These are phyloP conservation scores for Cordyceps militaris DNA, from an alignment of 2,329 filamentous ascomycete species.

Conservation along the genomic window DNA sequence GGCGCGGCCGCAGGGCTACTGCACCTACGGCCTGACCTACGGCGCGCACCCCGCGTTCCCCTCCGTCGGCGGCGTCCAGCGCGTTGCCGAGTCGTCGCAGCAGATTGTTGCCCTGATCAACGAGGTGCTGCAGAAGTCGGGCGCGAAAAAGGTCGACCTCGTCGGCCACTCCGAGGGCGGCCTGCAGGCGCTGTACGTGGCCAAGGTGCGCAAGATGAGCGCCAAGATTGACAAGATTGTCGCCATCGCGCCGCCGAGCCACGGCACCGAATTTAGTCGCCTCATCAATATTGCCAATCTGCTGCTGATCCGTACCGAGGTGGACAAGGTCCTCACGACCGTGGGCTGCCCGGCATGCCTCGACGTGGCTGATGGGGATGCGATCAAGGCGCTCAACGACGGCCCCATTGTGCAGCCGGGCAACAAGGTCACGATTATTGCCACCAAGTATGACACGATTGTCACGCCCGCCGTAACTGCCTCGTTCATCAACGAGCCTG, in stretches of 20 bases:
- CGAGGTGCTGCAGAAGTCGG: conserved; percentile 15
- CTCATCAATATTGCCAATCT: conserved; percentile 10
- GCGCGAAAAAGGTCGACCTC: conserved; percentile 17
- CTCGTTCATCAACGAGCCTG: conserved; percentile 12
- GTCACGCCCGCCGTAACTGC: conserved; percentile 13
- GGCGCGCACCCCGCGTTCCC: conserved; percentile 15
- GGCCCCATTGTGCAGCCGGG: conserved; percentile 15
- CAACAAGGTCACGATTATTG: conserved; percentile 15
- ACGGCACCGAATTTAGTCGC: conserved; percentile 16
- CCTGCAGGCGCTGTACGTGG: conserved; percentile 18
- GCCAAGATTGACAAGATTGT: conserved; percentile 16
- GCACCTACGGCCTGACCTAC: conserved; percentile 18
- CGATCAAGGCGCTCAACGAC: conserved; percentile 13
- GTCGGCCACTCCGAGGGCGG: conserved; percentile 20
- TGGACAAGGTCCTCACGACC: background rate
- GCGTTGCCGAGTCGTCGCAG: conserved; percentile 15
- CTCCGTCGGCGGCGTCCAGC: conserved; percentile 16
- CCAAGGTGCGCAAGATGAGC: conserved; percentile 16
- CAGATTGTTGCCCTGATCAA: conserved; percentile 17
- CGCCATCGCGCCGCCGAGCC: conserved; percentile 15
- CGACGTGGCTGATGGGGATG: conserved; percentile 11
- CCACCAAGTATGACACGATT: conserved; percentile 12
- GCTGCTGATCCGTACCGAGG: background rate
- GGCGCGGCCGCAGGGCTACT: conserved; percentile 15
- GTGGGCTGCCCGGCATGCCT: conserved; percentile 15